These are phyloP conservation scores for Xylaria acuta DNA, from an alignment of 495 filamentous ascomycete species.

Conservation along the genomic window DNA sequence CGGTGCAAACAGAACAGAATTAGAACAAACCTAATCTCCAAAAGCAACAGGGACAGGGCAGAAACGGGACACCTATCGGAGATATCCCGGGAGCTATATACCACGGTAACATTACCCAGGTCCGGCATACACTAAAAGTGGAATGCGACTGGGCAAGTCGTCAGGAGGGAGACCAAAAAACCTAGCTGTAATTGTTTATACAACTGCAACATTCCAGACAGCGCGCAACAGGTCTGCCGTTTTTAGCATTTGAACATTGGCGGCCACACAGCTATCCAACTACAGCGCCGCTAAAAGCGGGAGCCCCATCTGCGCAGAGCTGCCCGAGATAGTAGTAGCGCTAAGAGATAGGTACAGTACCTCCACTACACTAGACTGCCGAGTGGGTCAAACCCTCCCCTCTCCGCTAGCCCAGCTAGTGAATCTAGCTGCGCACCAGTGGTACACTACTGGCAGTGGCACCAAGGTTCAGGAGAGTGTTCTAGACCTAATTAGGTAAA, in stretches of 20 bases:
- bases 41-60: constrained; percentile 8
- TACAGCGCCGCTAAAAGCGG: constrained; percentile 29
- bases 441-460: constrained; percentile 2
- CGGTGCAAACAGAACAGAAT: not conserved
- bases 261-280: not conserved
- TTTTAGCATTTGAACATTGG: not conserved
- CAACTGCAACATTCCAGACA: constrained; percentile 1
- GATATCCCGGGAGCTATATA: constrained; percentile 14
- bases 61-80: not conserved
- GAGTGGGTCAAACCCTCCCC: constrained; percentile 10
- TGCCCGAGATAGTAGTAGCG: constrained; percentile 12
- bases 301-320: constrained; percentile 22
- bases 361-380: constrained; percentile 7
- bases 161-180: not conserved
- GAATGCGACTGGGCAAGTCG: not conserved
- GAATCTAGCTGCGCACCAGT: not conserved
- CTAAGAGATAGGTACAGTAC: constrained; percentile 5
- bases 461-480: not conserved
- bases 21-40: constrained; percentile 10
- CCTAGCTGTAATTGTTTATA: not conserved
- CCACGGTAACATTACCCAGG: constrained; percentile 1
- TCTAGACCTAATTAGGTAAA: constrained; percentile 7
- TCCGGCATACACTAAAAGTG: constrained; percentile 1
- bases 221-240: not conserved
- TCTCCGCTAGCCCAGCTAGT: not conserved